Conservation (phyloP, 2,329 filamentous ascomycete species). For the Malbranchea zuffiana region DNA sequence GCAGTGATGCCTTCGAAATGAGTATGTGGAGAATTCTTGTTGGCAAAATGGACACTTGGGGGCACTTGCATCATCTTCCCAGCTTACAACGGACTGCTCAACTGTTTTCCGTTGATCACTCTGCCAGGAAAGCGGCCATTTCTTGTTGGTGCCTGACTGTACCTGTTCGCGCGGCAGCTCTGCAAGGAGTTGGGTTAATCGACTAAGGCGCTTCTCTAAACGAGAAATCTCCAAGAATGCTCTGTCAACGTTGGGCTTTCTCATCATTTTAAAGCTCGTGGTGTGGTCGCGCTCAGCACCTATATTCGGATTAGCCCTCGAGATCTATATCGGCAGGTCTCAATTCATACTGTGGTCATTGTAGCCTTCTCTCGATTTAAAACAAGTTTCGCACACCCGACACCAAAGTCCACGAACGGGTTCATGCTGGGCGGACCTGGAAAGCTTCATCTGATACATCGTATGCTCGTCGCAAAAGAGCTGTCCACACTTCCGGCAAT, state of each 20-base stretch:
- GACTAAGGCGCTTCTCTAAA: slow-evolving; percentile 82
- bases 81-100: slow-evolving; percentile 86
- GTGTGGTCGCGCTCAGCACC: slow-evolving; percentile 62
- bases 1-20: slow-evolving; percentile 88
- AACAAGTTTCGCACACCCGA: slow-evolving; percentile 96
- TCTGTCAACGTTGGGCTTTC: slow-evolving; percentile 70
- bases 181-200: slow-evolving; percentile 72
- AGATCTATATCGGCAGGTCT: too few species aligned
- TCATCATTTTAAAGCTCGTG: slow-evolving; percentile 55
- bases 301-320: slow-evolving; percentile 17
- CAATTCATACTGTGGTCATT: slow-evolving; percentile 81
- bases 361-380: slow-evolving; percentile 90
- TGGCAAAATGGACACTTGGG: slow-evolving; percentile 83
- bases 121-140: slow-evolving; percentile 49
- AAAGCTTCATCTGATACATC: slow-evolving; percentile 99
- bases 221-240: slow-evolving; percentile 78
- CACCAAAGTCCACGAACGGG: slow-evolving; percentile 87
- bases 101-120: slow-evolving; percentile 67
- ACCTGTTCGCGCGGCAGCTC: slow-evolving; percentile 59
- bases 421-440: slow-evolving; percentile 77
- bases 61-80: slow-evolving; percentile 84
- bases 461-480: slow-evolving; percentile 96
- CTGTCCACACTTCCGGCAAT: slow-evolving; percentile 85
- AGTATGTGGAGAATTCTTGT: slow-evolving; percentile 88
- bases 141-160: slow-evolving; percentile 39